Evolutionary conservation across 495 filamentous ascomycete genomes (phyloP).

Genomic region (Neurospora sp.): DNA sequence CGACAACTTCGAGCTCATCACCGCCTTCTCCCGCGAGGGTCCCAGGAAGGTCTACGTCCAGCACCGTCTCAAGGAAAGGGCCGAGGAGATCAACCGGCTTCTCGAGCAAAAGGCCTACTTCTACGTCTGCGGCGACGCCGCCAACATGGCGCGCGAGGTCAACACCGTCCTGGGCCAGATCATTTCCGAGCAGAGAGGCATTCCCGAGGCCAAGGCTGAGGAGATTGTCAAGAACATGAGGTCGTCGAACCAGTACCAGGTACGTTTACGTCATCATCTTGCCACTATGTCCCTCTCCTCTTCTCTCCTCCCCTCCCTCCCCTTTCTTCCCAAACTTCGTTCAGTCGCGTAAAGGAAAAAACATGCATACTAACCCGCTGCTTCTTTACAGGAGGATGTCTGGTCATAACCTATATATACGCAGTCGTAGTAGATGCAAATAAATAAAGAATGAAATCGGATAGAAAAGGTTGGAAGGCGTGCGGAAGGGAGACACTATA

Average conservation of each 20-base stretch:
- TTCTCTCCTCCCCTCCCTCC: neutral
- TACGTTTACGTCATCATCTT: constrained; percentile 20
- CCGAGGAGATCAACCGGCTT: constrained; percentile 78
- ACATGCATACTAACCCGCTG: neutral
- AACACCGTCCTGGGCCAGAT: constrained; percentile 77
- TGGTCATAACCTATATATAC: constrained; percentile 53
- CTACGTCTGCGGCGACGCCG: constrained; percentile 97
- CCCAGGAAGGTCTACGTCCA: constrained; percentile 93
- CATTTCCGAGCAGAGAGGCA: constrained; percentile 67
- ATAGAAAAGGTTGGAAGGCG: neutral
- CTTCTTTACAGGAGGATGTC: constrained; percentile 57
- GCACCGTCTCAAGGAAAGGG: constrained; percentile 75
- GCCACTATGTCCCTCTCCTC: neutral
- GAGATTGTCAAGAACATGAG: constrained; percentile 96
- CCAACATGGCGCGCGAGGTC: constrained; percentile 97
- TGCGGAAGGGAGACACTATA: neutral
- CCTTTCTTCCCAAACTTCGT: neutral
- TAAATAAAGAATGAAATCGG: neutral
- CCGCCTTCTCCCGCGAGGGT: constrained; percentile 84
- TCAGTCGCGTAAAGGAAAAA: neutral
- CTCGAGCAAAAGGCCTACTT: constrained; percentile 83
- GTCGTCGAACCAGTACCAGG: constrained; percentile 89
- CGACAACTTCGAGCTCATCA: constrained; percentile 76
- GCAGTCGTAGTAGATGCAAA: neutral
- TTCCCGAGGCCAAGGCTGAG: constrained; percentile 77